Base-by-base conservation (phyloP, 139 green algal species). In the Tetradesmus obliquus region DNA sequence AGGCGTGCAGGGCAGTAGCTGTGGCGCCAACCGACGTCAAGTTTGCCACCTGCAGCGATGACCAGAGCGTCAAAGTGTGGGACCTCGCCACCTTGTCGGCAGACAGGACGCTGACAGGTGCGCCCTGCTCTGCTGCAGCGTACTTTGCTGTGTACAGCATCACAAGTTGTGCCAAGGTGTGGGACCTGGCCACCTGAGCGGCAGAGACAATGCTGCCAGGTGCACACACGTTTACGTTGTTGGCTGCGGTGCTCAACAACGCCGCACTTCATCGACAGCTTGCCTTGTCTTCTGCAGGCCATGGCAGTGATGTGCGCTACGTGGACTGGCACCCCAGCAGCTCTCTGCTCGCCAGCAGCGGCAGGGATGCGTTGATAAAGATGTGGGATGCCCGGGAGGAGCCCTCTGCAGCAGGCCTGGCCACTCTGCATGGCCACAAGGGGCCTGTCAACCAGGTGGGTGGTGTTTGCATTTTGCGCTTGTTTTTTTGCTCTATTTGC, bases 311-410 rank as follows among this genome's bases (percentile, higher is more conserved):
- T 90, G 98, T 99, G 58, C 98, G 97, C 74, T 94, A 88, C 85
- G 96, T 97, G 79, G 96, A 99, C 76, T 99, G 98, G 98, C 98
- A 99, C 92, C 98, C 98, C 0, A 55, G 10, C 24, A 96, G 96
- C 91, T 94, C 93, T 2, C 88, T 99, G 69, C 55, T 99, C 0
- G 98, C 97, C 15, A 97, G 94, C 45, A 94, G 93, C 79, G 94
- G 87, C 91, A 99, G 99, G 94, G 98, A 99, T 89, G 94, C 87
- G 0, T 93, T 98, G 81, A 93, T 99, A 51, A 99, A 99, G 94
- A 93, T 99, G 87, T 99, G 98, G 98, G 97, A 98, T 92, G 91
- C 96, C 1, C 89, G 94, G 20, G 69, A 82, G 7, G 76, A 86
- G 3, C 22, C 55, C 20, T 55, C n/a, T 1, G 10, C 55, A 7